phyloP scores from a whole-genome alignment of 2,329 filamentous ascomycete genomes.

The Aspergillus aculeatus region DNA sequence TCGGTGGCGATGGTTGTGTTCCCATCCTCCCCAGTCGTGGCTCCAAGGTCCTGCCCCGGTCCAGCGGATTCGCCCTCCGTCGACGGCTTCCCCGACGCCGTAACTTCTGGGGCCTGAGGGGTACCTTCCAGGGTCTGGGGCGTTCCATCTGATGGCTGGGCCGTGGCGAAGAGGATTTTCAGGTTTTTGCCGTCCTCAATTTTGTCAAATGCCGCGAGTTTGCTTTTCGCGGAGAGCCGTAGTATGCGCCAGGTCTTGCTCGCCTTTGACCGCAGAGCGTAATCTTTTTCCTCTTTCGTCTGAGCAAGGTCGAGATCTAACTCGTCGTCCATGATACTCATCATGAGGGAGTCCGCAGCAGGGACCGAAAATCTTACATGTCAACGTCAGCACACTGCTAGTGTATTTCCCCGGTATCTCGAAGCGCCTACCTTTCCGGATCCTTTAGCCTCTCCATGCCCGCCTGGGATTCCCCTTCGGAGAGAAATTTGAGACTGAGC shows the following conservation, averaged over 20 bases:
- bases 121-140: conserved; percentile 21
- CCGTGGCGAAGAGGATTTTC: conserved; percentile 48
- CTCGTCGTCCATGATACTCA: conserved; percentile 73
- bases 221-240: conserved; percentile 71
- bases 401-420: not conserved
- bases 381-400: conserved; percentile 15
- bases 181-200: conserved; percentile 78
- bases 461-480: conserved; percentile 60
- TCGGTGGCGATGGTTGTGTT: conserved; percentile 9
- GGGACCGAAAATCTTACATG: conserved; percentile 63
- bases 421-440: conserved; percentile 48
- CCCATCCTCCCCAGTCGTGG: conserved; percentile 9
- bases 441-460: conserved; percentile 71
- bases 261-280: conserved; percentile 68
- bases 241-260: conserved; percentile 91
- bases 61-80: conserved; percentile 13
- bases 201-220: conserved; percentile 77
- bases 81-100: conserved; percentile 14
- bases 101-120: conserved; percentile 23
- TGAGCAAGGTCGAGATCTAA: conserved; percentile 83
- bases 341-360: conserved; percentile 66
- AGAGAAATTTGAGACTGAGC: conserved; percentile 75
- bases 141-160: conserved; percentile 20
- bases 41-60: conserved; percentile 7
- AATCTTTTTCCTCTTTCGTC: conserved; percentile 59